Conservation (phyloP, 2,329 filamentous ascomycete species). For the Penicillium sp. region DNA sequence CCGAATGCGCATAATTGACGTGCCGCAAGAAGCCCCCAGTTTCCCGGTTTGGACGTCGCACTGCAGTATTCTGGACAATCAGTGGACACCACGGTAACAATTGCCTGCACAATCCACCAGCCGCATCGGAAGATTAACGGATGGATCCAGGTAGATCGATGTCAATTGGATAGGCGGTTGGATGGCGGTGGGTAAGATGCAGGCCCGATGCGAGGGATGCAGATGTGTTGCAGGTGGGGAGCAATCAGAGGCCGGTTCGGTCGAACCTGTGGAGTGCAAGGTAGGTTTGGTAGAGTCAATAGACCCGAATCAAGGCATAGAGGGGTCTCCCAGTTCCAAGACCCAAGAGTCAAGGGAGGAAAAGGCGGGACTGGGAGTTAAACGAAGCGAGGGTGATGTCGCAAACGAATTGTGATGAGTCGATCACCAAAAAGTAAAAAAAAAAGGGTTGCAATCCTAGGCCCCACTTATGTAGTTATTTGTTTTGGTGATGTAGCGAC, state of each 20-base stretch:
- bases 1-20: slow-evolving; percentile 27
- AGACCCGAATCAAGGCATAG: slow-evolving; percentile 2
- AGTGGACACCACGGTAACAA: slow-evolving; percentile 6
- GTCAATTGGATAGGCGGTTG: slow-evolving; percentile 14
- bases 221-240: slow-evolving; percentile 9
- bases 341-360: slow-evolving; percentile 1
- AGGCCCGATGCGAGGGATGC: slow-evolving; percentile 23
- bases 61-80: slow-evolving; percentile 20
- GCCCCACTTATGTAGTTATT: slow-evolving; percentile 8
- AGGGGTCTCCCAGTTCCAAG: background rate
- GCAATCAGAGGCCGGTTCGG: slow-evolving; percentile 13
- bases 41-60: slow-evolving; percentile 20
- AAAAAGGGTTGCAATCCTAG: background rate
- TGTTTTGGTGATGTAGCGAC: background rate
- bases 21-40: slow-evolving; percentile 17
- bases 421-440: background rate
- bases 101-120: slow-evolving; percentile 14
- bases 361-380: background rate
- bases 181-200: slow-evolving; percentile 5
- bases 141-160: slow-evolving; percentile 3
- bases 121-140: slow-evolving; percentile 19
- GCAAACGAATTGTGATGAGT: slow-evolving; percentile 15
- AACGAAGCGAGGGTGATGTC: slow-evolving; percentile 13
- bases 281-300: slow-evolving; percentile 9
- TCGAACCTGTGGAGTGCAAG: slow-evolving; percentile 14